Conservation (phyloP, 208 protist species). For the Trypanosoma melophagium region DNA sequence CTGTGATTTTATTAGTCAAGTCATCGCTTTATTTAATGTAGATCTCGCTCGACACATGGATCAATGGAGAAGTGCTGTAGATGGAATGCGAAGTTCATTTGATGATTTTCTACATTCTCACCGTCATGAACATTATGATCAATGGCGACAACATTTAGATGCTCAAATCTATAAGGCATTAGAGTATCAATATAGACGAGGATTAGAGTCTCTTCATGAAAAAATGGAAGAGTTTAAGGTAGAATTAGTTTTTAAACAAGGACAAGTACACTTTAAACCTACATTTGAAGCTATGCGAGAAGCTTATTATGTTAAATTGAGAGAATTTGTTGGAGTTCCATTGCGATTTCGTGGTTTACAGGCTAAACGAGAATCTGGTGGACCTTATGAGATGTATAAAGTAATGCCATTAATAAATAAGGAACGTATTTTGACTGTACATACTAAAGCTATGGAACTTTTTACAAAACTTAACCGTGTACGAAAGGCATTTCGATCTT, state of each 20-base stretch:
- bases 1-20: conserved; percentile 77
- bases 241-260: conserved; percentile 94
- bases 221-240: conserved; percentile 92
- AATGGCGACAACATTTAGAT: conserved; percentile 95
- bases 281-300: conserved; percentile 93
- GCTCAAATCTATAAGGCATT: conserved; percentile 97
- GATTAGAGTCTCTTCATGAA: conserved; percentile 92
- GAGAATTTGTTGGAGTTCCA: conserved; percentile 94
- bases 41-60: conserved; percentile 91
- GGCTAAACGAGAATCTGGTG: conserved; percentile 60
- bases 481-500: conserved; percentile 79
- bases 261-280: conserved; percentile 92
- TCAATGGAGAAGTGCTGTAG: conserved; percentile 90
- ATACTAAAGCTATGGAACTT: conserved; percentile 91
- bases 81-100: conserved; percentile 83
- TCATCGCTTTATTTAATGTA: conserved; percentile 81
- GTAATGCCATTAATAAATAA: conserved; percentile 87
- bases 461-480: conserved; percentile 91
- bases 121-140: conserved; percentile 74
- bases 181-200: conserved; percentile 93
- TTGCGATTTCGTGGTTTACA: conserved; percentile 91
- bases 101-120: conserved; percentile 80
- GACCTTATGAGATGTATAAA: conserved; percentile 88
- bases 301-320: conserved; percentile 94
- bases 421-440: conserved; percentile 83